Evolutionary conservation across 2,329 filamentous ascomycete genomes (phyloP), one percentile per base, ranked within the genome.

Genomic region (Neofusicoccum sp.): DNA sequence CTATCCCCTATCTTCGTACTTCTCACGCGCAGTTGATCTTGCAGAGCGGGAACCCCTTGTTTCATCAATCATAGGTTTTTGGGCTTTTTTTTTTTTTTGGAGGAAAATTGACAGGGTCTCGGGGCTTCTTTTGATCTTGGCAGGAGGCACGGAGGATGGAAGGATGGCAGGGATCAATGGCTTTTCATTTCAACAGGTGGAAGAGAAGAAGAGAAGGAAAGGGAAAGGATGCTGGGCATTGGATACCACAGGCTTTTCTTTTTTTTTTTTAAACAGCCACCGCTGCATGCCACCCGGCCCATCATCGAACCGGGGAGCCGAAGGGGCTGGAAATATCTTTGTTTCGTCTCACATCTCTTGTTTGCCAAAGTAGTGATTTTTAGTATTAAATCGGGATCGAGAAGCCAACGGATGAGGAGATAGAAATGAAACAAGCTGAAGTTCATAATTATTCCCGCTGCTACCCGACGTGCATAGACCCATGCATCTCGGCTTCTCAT

Each of bases 381-480:
- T 56, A 56, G 51, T 56, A 56, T 56, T 33, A 43, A n/a, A 56
- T 20, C n/a, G 24, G 34, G 51, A 33, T n/a, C 7, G 38, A 26
- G 38, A 43, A 43, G 38, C 16, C 45, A 14, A 9, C n/a, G 38
- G 47, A 44, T 44, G 44, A 30, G 33, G 43, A 43, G 36, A 53
- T 48, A 51, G 48, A 60, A 48, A 41, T 60, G 58, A 41, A 41
- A 54, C 30, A 54, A 54, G 58, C 44, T 60, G 45, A 54, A 60
- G 34, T 60, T 60, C 38, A 51, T 26, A 8, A 26, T 60, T 28
- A 20, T 9, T 24, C 24, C 8, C 11, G 30, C n/a, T 36, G 47
- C 3, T 6, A 11, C 47, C 47, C 47, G n/a, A 14, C 7, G 47
- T 24, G 47, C 31, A 51, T 20, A 3, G 20, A 26, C 7, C 8